Percentiles rank a stretch among this genome's conserved stretches.
These are phyloP conservation scores for Leccinum imitatum DNA, from an alignment of 768 basidiomycete species.

Conservation along the genomic window DNA sequence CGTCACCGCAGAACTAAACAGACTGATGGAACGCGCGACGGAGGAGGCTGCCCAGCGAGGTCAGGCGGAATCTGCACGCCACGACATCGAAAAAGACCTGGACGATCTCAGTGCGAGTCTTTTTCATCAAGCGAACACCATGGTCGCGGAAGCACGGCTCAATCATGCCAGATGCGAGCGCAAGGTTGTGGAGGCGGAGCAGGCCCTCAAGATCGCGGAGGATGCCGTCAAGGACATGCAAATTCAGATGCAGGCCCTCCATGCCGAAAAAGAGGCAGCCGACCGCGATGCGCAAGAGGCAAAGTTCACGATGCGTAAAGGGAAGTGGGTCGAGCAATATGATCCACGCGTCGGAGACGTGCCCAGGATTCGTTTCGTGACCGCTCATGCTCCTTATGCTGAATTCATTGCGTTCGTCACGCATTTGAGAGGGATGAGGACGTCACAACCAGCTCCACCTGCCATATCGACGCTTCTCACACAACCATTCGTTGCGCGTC, in stretches of 20 bases:
- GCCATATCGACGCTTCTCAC: slow-evolving; percentile 71
- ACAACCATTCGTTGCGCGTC: slow-evolving; percentile 74
- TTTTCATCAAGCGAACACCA: slow-evolving; percentile 91
- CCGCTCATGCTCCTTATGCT: slow-evolving; percentile 70
- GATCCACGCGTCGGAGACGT: slow-evolving; percentile 28
- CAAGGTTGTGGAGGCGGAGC: slow-evolving; percentile 75
- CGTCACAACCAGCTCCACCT: slow-evolving; percentile 57
- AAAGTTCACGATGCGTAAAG: slow-evolving; percentile 56
- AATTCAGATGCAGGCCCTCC: slow-evolving; percentile 74
- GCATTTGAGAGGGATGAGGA: slow-evolving; percentile 71
- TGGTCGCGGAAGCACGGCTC: slow-evolving; percentile 94
- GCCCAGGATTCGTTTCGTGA: slow-evolving; percentile 49
- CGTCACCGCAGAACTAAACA: slow-evolving; percentile 87
- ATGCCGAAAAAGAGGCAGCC: slow-evolving; percentile 62
- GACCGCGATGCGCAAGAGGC: slow-evolving; percentile 54
- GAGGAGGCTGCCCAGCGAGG: slow-evolving; percentile 92
- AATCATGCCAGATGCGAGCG: slow-evolving; percentile 64
- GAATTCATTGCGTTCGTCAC: slow-evolving; percentile 79
- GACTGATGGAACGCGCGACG: slow-evolving; percentile 92
- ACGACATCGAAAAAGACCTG: slow-evolving; percentile 87
- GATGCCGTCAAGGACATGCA: slow-evolving; percentile 85
- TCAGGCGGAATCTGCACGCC: slow-evolving; percentile 81
- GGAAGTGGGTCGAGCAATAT: slow-evolving; percentile 59
- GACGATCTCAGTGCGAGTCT: slow-evolving; percentile 90
- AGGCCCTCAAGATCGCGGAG: slow-evolving; percentile 78